These are phyloP conservation scores for Verticillium tricorpus DNA, from an alignment of 2,329 filamentous ascomycete species.

Conservation along the genomic window DNA sequence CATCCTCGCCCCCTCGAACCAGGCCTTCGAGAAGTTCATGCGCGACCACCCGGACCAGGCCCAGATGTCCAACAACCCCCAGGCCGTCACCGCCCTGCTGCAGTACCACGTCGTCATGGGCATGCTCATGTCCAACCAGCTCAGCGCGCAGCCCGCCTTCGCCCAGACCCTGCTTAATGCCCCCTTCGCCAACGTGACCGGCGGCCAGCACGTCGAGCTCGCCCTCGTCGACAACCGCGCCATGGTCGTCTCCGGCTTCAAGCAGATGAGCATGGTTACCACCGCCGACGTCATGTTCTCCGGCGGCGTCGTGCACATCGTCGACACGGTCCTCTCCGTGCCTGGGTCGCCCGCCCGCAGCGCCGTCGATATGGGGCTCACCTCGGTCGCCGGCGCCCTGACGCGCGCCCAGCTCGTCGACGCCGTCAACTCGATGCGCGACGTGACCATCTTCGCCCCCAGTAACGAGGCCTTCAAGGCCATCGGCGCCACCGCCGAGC, in stretches of 20 bases:
- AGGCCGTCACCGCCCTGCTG: slow-evolving; percentile 45
- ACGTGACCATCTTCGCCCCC: slow-evolving; percentile 55
- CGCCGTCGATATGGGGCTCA: slow-evolving; percentile 46
- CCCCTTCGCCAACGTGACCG: slow-evolving; percentile 43
- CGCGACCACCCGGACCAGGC: slow-evolving; percentile 39
- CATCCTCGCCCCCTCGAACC: slow-evolving; percentile 60
- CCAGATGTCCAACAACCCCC: slow-evolving; percentile 27
- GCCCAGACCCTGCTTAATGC: slow-evolving; percentile 23
- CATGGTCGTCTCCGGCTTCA: slow-evolving; percentile 29
- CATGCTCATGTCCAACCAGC: slow-evolving; percentile 31
- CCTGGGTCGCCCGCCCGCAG: slow-evolving; percentile 37
- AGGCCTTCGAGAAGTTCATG: slow-evolving; percentile 43
- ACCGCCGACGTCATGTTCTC: slow-evolving; percentile 40
- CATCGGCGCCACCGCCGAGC: slow-evolving; percentile 30
- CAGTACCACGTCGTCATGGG: slow-evolving; percentile 58
- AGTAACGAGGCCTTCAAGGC: slow-evolving; percentile 42
- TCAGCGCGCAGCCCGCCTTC: slow-evolving; percentile 22
- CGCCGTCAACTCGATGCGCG: slow-evolving; percentile 28
- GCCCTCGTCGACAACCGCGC: slow-evolving; percentile 34
- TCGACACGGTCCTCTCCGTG: slow-evolving; percentile 47
- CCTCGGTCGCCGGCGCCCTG: slow-evolving; percentile 23
- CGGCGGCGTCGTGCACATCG: slow-evolving; percentile 46
- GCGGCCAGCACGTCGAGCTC: slow-evolving; percentile 40
- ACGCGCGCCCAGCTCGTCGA: slow-evolving; percentile 37
- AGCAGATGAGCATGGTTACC: slow-evolving; percentile 28